Evolutionary conservation across 805 yeast genomes (phyloP), one percentile per base, ranked within the genome.

Genomic region (Metschnikowia drakensbergensis): DNA sequence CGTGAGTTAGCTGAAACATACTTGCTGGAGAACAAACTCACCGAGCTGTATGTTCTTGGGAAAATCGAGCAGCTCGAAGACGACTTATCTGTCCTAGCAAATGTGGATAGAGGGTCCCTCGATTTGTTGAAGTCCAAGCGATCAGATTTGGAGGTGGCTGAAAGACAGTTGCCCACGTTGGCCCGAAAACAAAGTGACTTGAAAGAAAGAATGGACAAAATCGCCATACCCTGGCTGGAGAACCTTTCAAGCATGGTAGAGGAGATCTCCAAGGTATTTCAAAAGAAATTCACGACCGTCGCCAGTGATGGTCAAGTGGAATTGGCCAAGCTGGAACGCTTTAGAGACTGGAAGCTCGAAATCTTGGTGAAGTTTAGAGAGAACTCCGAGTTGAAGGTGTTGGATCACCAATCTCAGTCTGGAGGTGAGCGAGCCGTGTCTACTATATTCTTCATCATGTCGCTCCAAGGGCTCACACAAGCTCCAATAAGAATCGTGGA

Each of bases 351-450:
- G 99, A 80, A 81, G 57, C 68, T 94, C 44, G 86, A 87, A 51
- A 88, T 95, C 38, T 63, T 82, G 64, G 98, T 94, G 6, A 83
- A 88, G 53, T 94, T 94, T 64, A 77, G 99, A 60, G 89, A 86
- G 54, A 80, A 76, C 42, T 82, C 90, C 11, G 82, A 76, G n/a
- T 64, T 86, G 50, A 82, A 83, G 53, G 79, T 80, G 17, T 73
- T 94, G 42, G 91, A 88, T 59, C 81, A 88, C n/a, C 89, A 86
- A 49, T 81, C 92, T 3, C 99, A 94, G 64, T 88, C 97, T 1
- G 99, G 99, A 48, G 99, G 99, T 44, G 99, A 94, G 66, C 80
- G 96, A 60, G 96, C 98, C 0, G 96, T 94, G 0, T 84, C 97
- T 0, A 94, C 98, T 0, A 92, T 92, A 2, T 79, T 91, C 45